Percentiles rank a stretch among this genome's conserved stretches.
Evolutionary conservation across 371 early-diverging fungal genomes (phyloP).

Genomic region (Nosema muscidifuracis): DNA sequence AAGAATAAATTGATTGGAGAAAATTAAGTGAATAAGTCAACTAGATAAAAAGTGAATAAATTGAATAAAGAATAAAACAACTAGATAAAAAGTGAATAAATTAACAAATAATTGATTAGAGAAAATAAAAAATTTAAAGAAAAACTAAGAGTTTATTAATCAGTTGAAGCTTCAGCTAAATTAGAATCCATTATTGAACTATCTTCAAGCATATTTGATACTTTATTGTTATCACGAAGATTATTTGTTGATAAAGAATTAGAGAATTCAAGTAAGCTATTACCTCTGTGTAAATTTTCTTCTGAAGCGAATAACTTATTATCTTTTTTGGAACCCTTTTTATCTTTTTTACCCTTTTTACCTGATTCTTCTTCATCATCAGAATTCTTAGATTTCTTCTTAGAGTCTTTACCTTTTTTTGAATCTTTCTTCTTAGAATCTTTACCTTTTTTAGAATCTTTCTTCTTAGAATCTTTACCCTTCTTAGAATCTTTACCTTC

Average conservation of each 20-base stretch:
- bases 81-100: no score
- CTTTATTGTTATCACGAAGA: background rate
- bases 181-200: background rate
- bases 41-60: no score
- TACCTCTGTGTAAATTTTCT: no score
- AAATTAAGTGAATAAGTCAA: no score
- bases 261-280: background rate
- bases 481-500: conserved; percentile 10
- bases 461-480: background rate
- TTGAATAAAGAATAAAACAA: no score
- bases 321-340: background rate
- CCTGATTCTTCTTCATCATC: background rate
- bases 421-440: background rate
- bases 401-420: background rate
- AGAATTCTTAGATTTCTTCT: background rate
- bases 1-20: no score
- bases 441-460: background rate
- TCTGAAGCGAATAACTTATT: background rate
- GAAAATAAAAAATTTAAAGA: conserved; percentile 1
- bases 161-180: background rate
- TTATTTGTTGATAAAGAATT: background rate
- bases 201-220: background rate
- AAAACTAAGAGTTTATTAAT: background rate
- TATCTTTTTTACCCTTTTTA: conserved; percentile 9
- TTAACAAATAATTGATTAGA: background rate